phyloP scores from a whole-genome alignment of 2,329 filamentous ascomycete species.

The Diplodia mutila region DNA sequence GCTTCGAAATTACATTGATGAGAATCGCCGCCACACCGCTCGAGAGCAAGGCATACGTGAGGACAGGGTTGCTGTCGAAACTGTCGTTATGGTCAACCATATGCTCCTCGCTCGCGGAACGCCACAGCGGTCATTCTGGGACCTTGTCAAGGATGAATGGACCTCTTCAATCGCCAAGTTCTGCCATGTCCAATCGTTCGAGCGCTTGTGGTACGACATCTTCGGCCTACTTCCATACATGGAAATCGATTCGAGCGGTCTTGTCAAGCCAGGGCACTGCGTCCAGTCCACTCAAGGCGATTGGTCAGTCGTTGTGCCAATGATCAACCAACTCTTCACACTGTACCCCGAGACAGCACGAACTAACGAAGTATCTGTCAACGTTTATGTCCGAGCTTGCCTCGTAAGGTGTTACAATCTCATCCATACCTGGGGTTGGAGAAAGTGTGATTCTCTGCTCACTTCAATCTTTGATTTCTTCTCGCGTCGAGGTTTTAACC shows the following conservation, averaged over 20 bases:
- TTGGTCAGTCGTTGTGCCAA: conserved; percentile 53
- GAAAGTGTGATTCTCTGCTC: conserved; percentile 58
- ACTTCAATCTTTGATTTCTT: conserved; percentile 64
- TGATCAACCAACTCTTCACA: conserved; percentile 54
- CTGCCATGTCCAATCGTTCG: conserved; percentile 38
- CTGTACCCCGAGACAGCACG: conserved; percentile 50
- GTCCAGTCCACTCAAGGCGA: conserved; percentile 49
- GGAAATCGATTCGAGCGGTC: conserved; percentile 57
- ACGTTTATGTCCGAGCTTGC: conserved; percentile 57
- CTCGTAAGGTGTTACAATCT: conserved; percentile 59
- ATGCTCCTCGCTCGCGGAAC: conserved; percentile 40
- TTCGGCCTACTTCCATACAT: conserved; percentile 59
- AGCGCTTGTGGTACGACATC: conserved; percentile 48
- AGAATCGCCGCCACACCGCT: conserved; percentile 44
- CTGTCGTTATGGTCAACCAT: conserved; percentile 53
- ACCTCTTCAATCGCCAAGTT: conserved; percentile 28
- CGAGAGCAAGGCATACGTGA: conserved; percentile 56
- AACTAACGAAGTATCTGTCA: conserved; percentile 50
- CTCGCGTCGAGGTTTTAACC: conserved; percentile 55
- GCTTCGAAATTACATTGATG: conserved; percentile 51
- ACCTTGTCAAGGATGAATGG: conserved; percentile 42
- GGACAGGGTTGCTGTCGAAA: conserved; percentile 49
- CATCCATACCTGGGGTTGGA: conserved; percentile 61
- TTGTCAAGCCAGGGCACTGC: conserved; percentile 47
- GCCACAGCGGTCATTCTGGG: conserved; percentile 47